Percentiles rank a stretch among this genome's conserved stretches.
Evolutionary conservation across 768 basidiomycete genomes (phyloP).

Genomic region (Rhodotorula diobovata): DNA sequence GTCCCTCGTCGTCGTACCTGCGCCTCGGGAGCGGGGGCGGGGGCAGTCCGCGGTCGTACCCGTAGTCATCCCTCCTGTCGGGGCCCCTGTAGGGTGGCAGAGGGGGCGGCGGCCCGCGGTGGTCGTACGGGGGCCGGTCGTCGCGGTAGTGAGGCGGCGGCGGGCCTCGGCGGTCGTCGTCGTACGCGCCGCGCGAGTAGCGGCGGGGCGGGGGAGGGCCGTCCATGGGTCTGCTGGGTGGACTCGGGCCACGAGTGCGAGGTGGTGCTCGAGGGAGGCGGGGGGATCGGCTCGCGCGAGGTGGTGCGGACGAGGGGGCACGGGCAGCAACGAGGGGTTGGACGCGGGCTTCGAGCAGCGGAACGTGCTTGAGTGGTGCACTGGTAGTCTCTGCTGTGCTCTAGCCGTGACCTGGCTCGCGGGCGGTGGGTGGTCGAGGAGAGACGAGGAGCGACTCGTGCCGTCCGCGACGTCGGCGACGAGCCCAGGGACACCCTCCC

Average conservation of each 20-base stretch:
- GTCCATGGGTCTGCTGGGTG: background rate
- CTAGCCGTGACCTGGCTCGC: no score
- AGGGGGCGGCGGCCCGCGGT: no score
- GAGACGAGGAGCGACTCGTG: no score
- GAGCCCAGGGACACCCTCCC: no score
- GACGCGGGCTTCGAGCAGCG: no score
- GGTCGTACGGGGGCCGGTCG: background rate
- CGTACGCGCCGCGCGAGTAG: slow-evolving; percentile 1
- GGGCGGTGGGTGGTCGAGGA: no score
- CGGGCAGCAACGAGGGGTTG: no score
- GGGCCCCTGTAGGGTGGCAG: background rate
- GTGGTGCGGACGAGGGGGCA: no score
- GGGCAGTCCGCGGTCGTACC: background rate
- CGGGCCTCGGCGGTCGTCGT: background rate
- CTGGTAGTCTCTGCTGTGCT: no score
- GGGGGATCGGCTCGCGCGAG: background rate
- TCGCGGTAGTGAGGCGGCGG: background rate
- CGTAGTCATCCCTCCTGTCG: background rate
- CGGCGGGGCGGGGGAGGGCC: background rate
- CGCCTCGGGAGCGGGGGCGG: no score
- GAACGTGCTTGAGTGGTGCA: no score
- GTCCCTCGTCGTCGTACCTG: background rate
- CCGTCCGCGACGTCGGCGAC: no score
- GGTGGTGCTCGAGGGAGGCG: background rate
- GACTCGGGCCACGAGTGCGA: background rate